phyloP scores from a whole-genome alignment of 768 basidiomycete genomes.

The Suillus variegatus region DNA sequence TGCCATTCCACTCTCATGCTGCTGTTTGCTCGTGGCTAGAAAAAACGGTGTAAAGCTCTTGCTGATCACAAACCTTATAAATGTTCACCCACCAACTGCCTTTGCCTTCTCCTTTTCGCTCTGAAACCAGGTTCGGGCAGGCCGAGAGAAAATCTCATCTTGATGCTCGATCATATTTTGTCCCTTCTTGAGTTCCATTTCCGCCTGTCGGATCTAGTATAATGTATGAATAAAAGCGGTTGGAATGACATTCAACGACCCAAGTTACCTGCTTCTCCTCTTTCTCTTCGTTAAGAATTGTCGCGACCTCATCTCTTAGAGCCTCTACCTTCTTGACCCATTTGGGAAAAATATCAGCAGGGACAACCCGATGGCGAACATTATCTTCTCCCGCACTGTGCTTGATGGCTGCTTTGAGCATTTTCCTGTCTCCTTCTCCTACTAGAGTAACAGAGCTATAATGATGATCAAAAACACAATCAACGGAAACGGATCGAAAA shows the following conservation, averaged over 20 bases:
- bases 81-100: conserved; percentile 63
- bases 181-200: conserved; percentile 95
- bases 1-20: conserved; percentile 62
- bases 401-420: conserved; percentile 95
- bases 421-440: conserved; percentile 93
- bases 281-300: conserved; percentile 86
- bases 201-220: conserved; percentile 76
- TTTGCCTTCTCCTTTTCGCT: conserved; percentile 77
- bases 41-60: conserved; percentile 3
- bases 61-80: conserved; percentile 8
- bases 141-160: conserved; percentile 88
- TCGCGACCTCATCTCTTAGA: conserved; percentile 76
- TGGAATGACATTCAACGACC: conserved; percentile 3
- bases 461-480: conserved; percentile 11
- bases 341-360: conserved; percentile 67
- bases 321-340: conserved; percentile 71
- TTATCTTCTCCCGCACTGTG: conserved; percentile 76
- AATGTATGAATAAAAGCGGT: conserved; percentile 13
- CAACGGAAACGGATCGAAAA: not conserved
- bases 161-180: conserved; percentile 95
- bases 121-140: conserved; percentile 99
- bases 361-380: conserved; percentile 86
- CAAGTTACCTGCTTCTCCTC: conserved; percentile 83
- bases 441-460: conserved; percentile 89
- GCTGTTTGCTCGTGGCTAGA: conserved; percentile 73